phyloP scores from a whole-genome alignment of 768 basidiomycete genomes.

The Xerocomellus amylosporus region DNA sequence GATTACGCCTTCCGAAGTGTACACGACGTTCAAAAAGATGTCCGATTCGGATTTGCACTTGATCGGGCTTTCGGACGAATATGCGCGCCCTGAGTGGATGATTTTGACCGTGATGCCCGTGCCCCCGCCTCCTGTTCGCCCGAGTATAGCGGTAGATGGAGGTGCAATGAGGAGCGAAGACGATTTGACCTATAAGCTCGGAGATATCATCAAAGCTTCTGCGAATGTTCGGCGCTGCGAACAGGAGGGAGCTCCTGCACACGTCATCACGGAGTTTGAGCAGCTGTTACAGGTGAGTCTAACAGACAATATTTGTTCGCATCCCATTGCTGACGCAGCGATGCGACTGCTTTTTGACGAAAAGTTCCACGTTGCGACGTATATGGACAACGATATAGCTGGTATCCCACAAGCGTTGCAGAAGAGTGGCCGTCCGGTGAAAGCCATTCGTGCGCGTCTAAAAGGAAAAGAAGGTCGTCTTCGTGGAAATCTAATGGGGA shows the following conservation, averaged over 20 bases:
- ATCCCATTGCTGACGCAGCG: neutral
- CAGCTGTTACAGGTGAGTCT: constrained; percentile 85
- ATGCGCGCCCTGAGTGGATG: constrained; percentile 99
- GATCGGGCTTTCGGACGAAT: constrained; percentile 91
- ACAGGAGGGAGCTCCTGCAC: constrained; percentile 94
- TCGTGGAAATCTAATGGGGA: constrained; percentile 98
- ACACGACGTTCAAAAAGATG: constrained; percentile 95
- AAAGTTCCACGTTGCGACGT: constrained; percentile 97
- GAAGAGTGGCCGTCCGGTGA: constrained; percentile 95
- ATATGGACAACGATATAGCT: constrained; percentile 99
- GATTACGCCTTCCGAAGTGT: constrained; percentile 85
- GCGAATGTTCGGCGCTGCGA: constrained; percentile 89
- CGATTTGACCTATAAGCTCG: constrained; percentile 96
- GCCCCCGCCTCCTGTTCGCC: constrained; percentile 96
- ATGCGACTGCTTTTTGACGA: neutral
- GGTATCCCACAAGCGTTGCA: constrained; percentile 97
- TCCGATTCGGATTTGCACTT: constrained; percentile 82
- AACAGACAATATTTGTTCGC: neutral
- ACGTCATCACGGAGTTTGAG: constrained; percentile 94
- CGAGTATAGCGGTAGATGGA: constrained; percentile 96
- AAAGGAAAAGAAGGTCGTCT: constrained; percentile 99
- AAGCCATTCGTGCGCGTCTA: constrained; percentile 95
- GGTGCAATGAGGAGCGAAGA: constrained; percentile 97
- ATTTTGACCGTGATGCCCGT: constrained; percentile 97
- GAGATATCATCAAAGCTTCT: constrained; percentile 94